Base-by-base conservation (phyloP, 306 rosid genomes). In the Lithocarpus polystachyus region DNA sequence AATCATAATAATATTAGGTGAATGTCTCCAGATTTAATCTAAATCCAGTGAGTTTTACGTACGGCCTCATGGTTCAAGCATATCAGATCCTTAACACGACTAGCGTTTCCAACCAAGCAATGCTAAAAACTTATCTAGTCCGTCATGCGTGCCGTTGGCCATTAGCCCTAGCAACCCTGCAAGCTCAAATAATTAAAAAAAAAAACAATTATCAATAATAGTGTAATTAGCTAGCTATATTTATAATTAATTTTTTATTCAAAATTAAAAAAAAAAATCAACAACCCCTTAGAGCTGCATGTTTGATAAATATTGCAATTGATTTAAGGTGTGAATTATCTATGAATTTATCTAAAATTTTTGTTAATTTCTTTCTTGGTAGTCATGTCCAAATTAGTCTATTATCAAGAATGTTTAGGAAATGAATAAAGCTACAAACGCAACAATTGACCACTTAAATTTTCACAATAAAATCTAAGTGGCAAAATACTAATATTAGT, bases 101-200 rank as follows among this genome's bases (percentile, higher is more conserved):
- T 48, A 48, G 53, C 19, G 61, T 55, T 17, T 12, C 26, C 53
- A 45, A 2, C 75, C 64, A 76, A 71, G 35, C 69, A 75, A 71
- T 52, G 71, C 53, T 26, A 71, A 29, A 71, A 81, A 48, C 17
- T 61, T 4, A 22, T 55, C 73, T 48, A 71, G 22, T 23, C 74
- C 81, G 53, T 71, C 73, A 2, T 76, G 69, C 3, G 37, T 48
- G 73, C 61, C 77, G 2, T 61, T 68, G 45, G 74, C 24, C 52
- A 56, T 75, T 28, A 64, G 43, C 75, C 26, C 11, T n/a, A 79
- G 70, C 56, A 76, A 29, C 3, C 31, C 84, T 75, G 23, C 80
- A 75, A 18, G 45, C 37, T 4, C 7, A 5, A 37, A 69, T 22
- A 17, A 8, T 37, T 33, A 0, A 0, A 0, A 26, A 12, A 24